Evolutionary conservation across 2,329 filamentous ascomycete genomes (phyloP).

Genomic region (Penicillium paneum): DNA sequence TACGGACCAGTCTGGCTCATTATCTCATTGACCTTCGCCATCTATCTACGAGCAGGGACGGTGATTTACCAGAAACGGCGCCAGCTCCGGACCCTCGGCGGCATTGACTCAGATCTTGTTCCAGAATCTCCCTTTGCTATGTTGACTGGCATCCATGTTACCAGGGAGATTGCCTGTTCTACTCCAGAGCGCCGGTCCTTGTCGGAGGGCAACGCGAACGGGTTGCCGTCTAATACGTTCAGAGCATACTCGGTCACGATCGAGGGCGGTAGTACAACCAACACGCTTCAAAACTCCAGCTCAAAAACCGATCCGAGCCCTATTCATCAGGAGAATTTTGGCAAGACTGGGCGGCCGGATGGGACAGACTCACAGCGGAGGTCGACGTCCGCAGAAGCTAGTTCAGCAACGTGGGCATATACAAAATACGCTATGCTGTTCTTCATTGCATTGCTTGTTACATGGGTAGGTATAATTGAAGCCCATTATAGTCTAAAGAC

Average conservation of each 20-base stretch:
- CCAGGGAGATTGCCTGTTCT: slow-evolving; percentile 47
- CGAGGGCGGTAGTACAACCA: slow-evolving; percentile 20
- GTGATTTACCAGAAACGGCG: slow-evolving; percentile 55
- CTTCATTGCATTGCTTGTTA: slow-evolving; percentile 42
- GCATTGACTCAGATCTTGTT: slow-evolving; percentile 45
- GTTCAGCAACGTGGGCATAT: slow-evolving; percentile 40
- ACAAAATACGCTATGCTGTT: slow-evolving; percentile 42
- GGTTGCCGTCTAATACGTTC: slow-evolving; percentile 7
- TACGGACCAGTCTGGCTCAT: slow-evolving; percentile 54
- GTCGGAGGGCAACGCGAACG: slow-evolving; percentile 2
- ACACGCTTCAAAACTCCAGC: background rate
- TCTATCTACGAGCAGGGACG: slow-evolving; percentile 42
- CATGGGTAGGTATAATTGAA: slow-evolving; percentile 32
- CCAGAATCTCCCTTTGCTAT: slow-evolving; percentile 45
- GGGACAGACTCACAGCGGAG: slow-evolving; percentile 14
- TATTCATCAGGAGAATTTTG: background rate
- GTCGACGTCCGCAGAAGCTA: slow-evolving; percentile 27
- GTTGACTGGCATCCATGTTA: slow-evolving; percentile 64
- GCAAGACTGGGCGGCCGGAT: background rate
- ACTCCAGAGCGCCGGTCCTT: slow-evolving; percentile 8
- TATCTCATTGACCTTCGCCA: slow-evolving; percentile 39
- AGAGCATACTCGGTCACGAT: slow-evolving; percentile 35
- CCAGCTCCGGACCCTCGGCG: slow-evolving; percentile 57
- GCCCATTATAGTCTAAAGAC: background rate
- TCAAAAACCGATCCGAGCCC: background rate